phyloP scores from a whole-genome alignment of 495 filamentous ascomycete genomes.

The Cercophora newfieldiana region DNA sequence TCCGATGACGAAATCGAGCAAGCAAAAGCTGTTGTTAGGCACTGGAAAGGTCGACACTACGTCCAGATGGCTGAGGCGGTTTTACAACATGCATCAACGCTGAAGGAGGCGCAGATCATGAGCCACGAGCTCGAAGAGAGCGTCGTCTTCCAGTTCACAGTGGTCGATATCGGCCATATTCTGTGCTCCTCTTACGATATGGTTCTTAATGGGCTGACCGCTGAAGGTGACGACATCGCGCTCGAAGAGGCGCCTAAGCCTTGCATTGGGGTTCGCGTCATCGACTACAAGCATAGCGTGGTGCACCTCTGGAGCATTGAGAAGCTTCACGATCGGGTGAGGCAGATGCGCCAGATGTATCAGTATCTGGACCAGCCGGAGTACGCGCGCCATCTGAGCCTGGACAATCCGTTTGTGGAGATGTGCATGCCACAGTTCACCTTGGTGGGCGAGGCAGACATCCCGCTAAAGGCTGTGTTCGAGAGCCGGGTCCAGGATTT shows the following conservation, averaged over 20 bases:
- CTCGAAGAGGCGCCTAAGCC: conserved; percentile 84
- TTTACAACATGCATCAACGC: conserved; percentile 76
- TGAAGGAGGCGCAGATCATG: conserved; percentile 98
- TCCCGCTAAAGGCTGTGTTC: conserved; percentile 91
- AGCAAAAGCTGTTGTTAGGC: conserved; percentile 63
- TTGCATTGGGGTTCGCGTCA: conserved; percentile 85
- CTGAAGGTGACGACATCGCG: conserved; percentile 77
- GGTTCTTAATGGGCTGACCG: conserved; percentile 88
- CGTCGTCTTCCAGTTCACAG: conserved; percentile 92
- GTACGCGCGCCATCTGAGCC: conserved; percentile 78
- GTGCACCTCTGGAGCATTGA: conserved; percentile 93
- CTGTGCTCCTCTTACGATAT: conserved; percentile 94
- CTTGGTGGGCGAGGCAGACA: conserved; percentile 88
- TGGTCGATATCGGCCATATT: conserved; percentile 84
- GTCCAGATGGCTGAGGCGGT: conserved; percentile 94
- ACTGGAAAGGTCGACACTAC: conserved; percentile 84
- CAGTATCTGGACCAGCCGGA: conserved; percentile 95
- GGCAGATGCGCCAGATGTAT: conserved; percentile 92
- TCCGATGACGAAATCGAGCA: conserved; percentile 67
- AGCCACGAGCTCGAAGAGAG: conserved; percentile 94
- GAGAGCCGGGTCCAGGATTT: conserved; percentile 95
- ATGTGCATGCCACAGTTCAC: conserved; percentile 88
- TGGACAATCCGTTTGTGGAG: conserved; percentile 86
- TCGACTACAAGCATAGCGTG: conserved; percentile 85
- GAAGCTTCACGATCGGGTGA: conserved; percentile 83